Evolutionary conservation across 352 stramenopile genomes (phyloP).

Genomic region (Hyaloperonospora arabidopsidis): DNA sequence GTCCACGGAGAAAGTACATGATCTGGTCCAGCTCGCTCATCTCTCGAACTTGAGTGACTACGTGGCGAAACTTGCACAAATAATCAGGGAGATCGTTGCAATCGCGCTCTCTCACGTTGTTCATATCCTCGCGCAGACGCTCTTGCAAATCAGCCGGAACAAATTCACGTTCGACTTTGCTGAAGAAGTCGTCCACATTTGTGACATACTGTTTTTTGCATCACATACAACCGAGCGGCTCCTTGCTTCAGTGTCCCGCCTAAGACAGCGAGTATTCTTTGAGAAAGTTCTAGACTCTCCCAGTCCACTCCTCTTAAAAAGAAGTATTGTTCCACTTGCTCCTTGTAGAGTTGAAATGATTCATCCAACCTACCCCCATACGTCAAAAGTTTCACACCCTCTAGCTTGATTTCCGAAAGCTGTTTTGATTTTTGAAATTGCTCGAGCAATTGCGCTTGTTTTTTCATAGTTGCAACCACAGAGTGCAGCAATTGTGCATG

Average conservation of each 20-base stretch:
- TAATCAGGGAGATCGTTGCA: not conserved
- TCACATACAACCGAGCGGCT: slow-evolving; percentile 11
- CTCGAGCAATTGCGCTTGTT: no score
- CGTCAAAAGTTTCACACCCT: not conserved
- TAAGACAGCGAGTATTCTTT: slow-evolving; percentile 1
- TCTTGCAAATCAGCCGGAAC: slow-evolving; percentile 1
- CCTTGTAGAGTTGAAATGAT: slow-evolving; percentile 2
- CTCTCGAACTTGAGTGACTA: slow-evolving; percentile 1
- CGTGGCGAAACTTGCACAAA: slow-evolving; percentile 3
- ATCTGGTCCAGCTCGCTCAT: slow-evolving; percentile 6
- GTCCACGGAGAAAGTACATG: slow-evolving; percentile 2
- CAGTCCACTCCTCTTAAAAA: slow-evolving; percentile 8
- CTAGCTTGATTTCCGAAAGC: not conserved
- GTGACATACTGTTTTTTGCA: slow-evolving; percentile 5
- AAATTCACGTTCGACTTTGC: slow-evolving; percentile 4
- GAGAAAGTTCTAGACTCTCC: slow-evolving; percentile 4
- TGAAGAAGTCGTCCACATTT: slow-evolving; percentile 5
- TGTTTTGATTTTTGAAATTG: not conserved
- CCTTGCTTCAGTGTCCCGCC: slow-evolving; percentile 9
- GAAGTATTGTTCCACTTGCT: slow-evolving; percentile 12
- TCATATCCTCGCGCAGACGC: slow-evolving; percentile 2
- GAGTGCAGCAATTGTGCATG: no score
- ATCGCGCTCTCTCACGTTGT: slow-evolving; percentile 5
- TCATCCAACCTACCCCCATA: not conserved
- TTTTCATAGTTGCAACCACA: no score